Percentiles rank a stretch among this genome's conserved stretches.
These are phyloP conservation scores for Perilla frutescens DNA, from an alignment of 257 asterid genomes.

Conservation along the genomic window DNA sequence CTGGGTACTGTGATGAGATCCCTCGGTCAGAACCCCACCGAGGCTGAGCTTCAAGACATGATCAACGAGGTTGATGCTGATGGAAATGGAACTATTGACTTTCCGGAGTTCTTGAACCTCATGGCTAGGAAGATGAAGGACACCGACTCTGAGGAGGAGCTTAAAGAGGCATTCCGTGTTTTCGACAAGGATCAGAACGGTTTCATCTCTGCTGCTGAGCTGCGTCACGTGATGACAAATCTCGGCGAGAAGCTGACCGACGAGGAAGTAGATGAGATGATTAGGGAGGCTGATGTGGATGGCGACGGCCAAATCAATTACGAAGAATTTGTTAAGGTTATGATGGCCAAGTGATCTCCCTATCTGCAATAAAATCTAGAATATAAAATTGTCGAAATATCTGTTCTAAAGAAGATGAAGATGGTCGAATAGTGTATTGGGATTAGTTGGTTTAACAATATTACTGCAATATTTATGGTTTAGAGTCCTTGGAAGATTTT, in stretches of 20 bases:
- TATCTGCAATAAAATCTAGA: conserved; percentile 32
- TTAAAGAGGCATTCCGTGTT: conserved; percentile 67
- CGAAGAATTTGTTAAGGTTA: conserved; percentile 68
- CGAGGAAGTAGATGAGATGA: conserved; percentile 72
- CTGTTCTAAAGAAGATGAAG: conserved; percentile 22
- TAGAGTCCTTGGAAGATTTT: conserved; percentile 35
- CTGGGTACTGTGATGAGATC: conserved; percentile 77
- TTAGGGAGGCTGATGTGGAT: conserved; percentile 67
- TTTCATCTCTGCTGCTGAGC: conserved; percentile 71
- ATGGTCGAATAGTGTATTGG: conserved; percentile 34
- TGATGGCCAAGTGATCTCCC: conserved; percentile 64
- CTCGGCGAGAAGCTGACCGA: conserved; percentile 72
- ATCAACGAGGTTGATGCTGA: conserved; percentile 72
- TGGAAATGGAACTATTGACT: conserved; percentile 69
- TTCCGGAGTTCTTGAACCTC: conserved; percentile 66
- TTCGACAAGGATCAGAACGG: conserved; percentile 73
- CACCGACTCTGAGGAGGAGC: conserved; percentile 72
- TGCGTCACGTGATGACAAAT: conserved; percentile 70
- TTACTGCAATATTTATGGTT: conserved; percentile 36
- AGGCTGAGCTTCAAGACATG: conserved; percentile 75
- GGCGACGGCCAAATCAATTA: conserved; percentile 70
- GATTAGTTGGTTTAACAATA: conserved; percentile 30
- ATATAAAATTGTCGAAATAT: conserved; percentile 14
- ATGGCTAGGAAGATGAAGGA: conserved; percentile 75
- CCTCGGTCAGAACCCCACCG: conserved; percentile 68